Conservation (phyloP, 805 yeast species). For the Kluyveromyces aestuarii region DNA sequence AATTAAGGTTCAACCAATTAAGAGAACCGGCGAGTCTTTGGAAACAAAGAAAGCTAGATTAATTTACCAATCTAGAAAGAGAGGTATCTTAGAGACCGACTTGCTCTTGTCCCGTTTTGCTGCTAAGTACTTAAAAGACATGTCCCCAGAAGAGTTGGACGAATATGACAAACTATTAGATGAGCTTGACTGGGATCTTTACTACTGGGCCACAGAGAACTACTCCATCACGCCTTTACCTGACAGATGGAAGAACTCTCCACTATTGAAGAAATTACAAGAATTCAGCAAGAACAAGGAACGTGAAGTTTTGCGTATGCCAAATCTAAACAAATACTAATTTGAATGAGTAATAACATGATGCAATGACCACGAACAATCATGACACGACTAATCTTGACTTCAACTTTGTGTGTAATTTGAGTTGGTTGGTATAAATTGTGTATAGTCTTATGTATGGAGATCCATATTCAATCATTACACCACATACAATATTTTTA, state of each 20-base stretch:
- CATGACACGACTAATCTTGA: no score
- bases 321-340: slow-evolving; percentile 38
- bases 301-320: slow-evolving; percentile 78
- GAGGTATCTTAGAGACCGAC: slow-evolving; percentile 94
- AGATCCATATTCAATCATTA: not conserved
- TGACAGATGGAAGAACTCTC: slow-evolving; percentile 67
- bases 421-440: not conserved
- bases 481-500: not conserved
- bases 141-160: slow-evolving; percentile 58
- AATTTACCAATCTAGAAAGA: slow-evolving; percentile 82
- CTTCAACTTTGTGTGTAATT: no score
- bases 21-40: slow-evolving; percentile 61
- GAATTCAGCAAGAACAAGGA: slow-evolving; percentile 65
- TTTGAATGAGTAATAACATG: not conserved
- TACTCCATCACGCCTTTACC: slow-evolving; percentile 79
- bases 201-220: slow-evolving; percentile 93
- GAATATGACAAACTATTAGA: slow-evolving; percentile 83
- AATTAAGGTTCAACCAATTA: slow-evolving; percentile 69
- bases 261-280: slow-evolving; percentile 57
- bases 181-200: slow-evolving; percentile 98
- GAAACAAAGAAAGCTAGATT: slow-evolving; percentile 80
- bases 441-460: not conserved
- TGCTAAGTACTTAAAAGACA: slow-evolving; percentile 50
- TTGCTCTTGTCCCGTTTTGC: slow-evolving; percentile 80
- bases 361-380: no score